Base-by-base conservation (phyloP, 1,284 basidiomycete genomes). In the Malassezia yamatoensis region DNA sequence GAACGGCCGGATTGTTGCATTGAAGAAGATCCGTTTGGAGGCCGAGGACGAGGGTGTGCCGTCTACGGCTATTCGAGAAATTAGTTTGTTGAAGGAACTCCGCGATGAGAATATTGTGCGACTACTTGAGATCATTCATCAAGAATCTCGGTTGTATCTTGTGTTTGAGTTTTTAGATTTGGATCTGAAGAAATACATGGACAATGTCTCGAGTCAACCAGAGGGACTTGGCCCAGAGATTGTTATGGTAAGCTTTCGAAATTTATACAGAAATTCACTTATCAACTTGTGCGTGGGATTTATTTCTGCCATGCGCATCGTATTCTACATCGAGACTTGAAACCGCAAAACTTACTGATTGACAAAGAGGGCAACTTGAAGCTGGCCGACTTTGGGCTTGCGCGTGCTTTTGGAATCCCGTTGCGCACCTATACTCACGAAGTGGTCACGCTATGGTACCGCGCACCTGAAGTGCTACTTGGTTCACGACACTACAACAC, bases 41-140 rank as follows among this genome's bases (percentile, higher is more conserved):
- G 89, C 90, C 16, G 93, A 98, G 77, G 94, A 94, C 66, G 90
- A 98, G 74, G 93, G 93, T 20, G 93, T 96, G 16, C 93, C 93
- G 5, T 89, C 86, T 66, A 98, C 94, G 13, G 93, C 93, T 54
- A 94, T 98, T 74, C 83, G 93, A 51, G 93, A 98, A 79, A 96
- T 98, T 77, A 90, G 88, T 77, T 78, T 98, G 60, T 79, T 98
- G 70, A 98, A 96, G 77, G 93, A 98, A 76, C 83, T 98, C 20
- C 88, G 88, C 70, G 87, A 96, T 72, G 88, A 90, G 43, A 89
- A 96, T 75, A 88, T 98, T 69, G 91, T 98, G n/a, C 63, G 67
- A 63, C 79, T 98, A 56, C 81, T 93, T 56, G 93, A 98, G 78
- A 96, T 98, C 62, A 88, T 96, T 9, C 93, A 98, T 76, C 87